These are phyloP conservation scores for Euphrasia confusa DNA, from an alignment of 257 asterid genomes.

Conservation along the genomic window DNA sequence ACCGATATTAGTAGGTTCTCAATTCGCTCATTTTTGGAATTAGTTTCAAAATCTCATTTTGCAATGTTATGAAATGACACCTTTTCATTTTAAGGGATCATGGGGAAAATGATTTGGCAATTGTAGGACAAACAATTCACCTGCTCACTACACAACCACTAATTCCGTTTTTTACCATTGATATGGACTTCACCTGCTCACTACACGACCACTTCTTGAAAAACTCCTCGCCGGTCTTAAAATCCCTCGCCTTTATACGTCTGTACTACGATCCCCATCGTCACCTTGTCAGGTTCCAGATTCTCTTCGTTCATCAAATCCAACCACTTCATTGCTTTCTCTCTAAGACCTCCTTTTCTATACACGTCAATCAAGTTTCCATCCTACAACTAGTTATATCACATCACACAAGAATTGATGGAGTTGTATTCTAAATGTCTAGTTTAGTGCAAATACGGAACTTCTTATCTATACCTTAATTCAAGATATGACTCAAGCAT, in stretches of 20 bases:
- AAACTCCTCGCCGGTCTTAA: constrained; percentile 67
- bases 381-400: constrained; percentile 11
- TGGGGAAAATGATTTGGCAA: not conserved
- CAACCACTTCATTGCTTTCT: constrained; percentile 69
- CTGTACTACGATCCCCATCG: constrained; percentile 80
- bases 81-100: too few species aligned
- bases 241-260: constrained; percentile 91
- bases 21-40: not conserved
- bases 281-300: constrained; percentile 89
- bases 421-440: too few species aligned
- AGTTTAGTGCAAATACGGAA: too few species aligned
- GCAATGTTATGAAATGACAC: too few species aligned
- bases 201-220: constrained; percentile 71
- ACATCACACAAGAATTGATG: too few species aligned
- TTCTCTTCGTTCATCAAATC: constrained; percentile 56
- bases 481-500: too few species aligned
- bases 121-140: too few species aligned
- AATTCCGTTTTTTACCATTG: constrained; percentile 23
- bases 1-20: constrained; percentile 2
- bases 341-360: constrained; percentile 60
- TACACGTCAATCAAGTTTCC: constrained; percentile 90
- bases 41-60: not conserved
- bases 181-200: constrained; percentile 24
- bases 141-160: constrained; percentile 6
- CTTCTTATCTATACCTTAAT: too few species aligned